Base-by-base conservation (phyloP, 2,329 filamentous ascomycete genomes). In the Fusarium pseudocircinatum region DNA sequence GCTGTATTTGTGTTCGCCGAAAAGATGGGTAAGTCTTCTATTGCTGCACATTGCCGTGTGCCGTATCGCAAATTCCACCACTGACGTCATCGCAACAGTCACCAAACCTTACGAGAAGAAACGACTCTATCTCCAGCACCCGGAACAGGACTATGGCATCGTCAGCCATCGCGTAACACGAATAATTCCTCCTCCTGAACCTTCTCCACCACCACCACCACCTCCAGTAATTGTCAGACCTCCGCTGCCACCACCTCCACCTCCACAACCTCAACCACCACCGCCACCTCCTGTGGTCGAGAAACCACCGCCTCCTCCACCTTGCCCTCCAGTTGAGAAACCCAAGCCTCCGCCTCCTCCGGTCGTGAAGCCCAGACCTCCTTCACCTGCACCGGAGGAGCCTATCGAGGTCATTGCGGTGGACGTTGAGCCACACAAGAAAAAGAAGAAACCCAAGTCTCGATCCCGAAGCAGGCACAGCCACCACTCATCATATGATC, bases 71-170 rank as follows among this genome's bases (percentile, higher is more conserved):
- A 50, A 59, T 40, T 20, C 44, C 64, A 67, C 54, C 58, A 65
- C 77, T 79, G 72, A 79, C 75, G 60, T 74, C 72, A 72, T 71
- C 42, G 22, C 54, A 60, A 60, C 60, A 79, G 75, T 76, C 65
- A 78, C 77, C 72, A 78, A 70, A 60, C 73, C 80, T 36, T 78
- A 80, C 67, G 69, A 74, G 70, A 85, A 85, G 78, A 85, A 84
- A 78, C 82, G 82, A 65, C 79, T 85, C 75, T 85, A 85, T 67
- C 81, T 85, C 44, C 78, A 81, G 44, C 82, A 82, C 46, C 83
- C 84, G 13, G 81, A 80, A 57, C 81, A 81, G 47, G 84, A 84
- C 73, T 78, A 82, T 62, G 76, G 80, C 69, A 77, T 79, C 50
- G 77, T 82, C 60, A 81, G 80, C 46, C 79, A 77, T 46, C 80